Percentiles rank a stretch among this genome's conserved stretches.
Conservation (phyloP, 2,329 filamentous ascomycete genomes). For the Ascocoryne sarcoides region DNA sequence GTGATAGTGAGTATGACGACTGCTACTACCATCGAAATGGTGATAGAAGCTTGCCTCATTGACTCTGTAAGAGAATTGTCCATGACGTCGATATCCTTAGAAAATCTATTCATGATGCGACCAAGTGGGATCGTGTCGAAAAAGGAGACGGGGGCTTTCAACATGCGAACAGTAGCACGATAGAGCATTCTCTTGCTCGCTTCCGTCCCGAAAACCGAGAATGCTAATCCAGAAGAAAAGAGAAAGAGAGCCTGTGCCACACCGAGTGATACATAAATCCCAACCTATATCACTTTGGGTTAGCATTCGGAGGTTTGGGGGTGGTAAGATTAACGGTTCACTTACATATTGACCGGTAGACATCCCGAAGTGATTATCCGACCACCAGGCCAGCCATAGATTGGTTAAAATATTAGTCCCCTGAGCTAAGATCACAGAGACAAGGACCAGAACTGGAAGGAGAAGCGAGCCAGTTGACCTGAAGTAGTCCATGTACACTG, state of each 20-base stretch:
- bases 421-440: constrained; percentile 53
- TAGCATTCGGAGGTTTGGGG: too few species aligned
- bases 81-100: constrained; percentile 92
- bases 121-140: constrained; percentile 96
- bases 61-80: constrained; percentile 85
- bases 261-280: constrained; percentile 63
- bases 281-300: constrained; percentile 62
- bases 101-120: constrained; percentile 93
- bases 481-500: constrained; percentile 59
- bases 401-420: constrained; percentile 80
- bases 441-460: constrained; percentile 45
- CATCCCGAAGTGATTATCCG: not conserved
- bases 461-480: constrained; percentile 49
- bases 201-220: constrained; percentile 73
- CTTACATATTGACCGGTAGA: not conserved
- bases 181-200: constrained; percentile 77
- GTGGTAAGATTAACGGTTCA: too few species aligned
- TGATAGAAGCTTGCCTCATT: constrained; percentile 88
- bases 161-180: constrained; percentile 66
- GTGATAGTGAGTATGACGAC: constrained; percentile 87
- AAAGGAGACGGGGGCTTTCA: constrained; percentile 75
- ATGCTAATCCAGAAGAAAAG: constrained; percentile 70
- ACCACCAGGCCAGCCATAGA: constrained; percentile 88
- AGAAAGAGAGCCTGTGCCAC: constrained; percentile 61
- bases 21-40: constrained; percentile 69